Conservation (phyloP, 2,329 filamentous ascomycete genomes). For the Fusarium dimerum region DNA sequence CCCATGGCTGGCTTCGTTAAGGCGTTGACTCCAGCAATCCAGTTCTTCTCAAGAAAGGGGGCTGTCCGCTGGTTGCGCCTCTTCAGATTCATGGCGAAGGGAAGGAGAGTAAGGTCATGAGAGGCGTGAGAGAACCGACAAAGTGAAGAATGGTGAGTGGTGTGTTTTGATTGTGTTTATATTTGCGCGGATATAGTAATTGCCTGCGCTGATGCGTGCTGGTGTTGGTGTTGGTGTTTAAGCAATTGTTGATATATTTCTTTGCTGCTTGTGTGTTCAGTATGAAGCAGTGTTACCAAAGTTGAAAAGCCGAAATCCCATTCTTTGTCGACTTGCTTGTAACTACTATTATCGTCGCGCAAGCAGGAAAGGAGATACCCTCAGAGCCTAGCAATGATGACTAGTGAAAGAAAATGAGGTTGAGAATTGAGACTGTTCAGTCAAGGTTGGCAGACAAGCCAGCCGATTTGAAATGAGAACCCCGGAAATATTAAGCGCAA, state of each 20-base stretch:
- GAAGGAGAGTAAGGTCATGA: slow-evolving; percentile 33
- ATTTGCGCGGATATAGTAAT: background rate
- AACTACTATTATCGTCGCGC: slow-evolving; percentile 12
- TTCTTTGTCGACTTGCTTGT: slow-evolving; percentile 2
- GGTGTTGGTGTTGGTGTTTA: background rate
- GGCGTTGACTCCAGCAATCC: slow-evolving; percentile 49
- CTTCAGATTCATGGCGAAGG: slow-evolving; percentile 50
- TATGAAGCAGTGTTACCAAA: background rate
- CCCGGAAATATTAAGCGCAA: slow-evolving; percentile 1
- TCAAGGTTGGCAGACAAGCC: slow-evolving; percentile 1
- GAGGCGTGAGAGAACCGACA: slow-evolving; percentile 15
- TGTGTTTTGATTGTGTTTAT: background rate
- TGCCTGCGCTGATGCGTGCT: slow-evolving; percentile 1
- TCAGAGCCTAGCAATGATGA: slow-evolving; percentile 7
- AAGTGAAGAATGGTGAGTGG: slow-evolving; percentile 12
- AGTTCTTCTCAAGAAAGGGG: slow-evolving; percentile 58
- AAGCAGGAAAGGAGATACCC: slow-evolving; percentile 13
- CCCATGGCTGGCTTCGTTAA: slow-evolving; percentile 46
- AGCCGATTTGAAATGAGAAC: slow-evolving; percentile 7
- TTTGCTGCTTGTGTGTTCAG: background rate
- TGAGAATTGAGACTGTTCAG: slow-evolving; percentile 8
- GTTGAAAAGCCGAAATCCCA: slow-evolving; percentile 3
- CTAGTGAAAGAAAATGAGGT: slow-evolving; percentile 3
- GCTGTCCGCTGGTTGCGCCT: slow-evolving; percentile 49
- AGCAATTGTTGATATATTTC: background rate